Conservation (phyloP, 495 filamentous ascomycete species). For the Aspergillus coremiiformis region DNA sequence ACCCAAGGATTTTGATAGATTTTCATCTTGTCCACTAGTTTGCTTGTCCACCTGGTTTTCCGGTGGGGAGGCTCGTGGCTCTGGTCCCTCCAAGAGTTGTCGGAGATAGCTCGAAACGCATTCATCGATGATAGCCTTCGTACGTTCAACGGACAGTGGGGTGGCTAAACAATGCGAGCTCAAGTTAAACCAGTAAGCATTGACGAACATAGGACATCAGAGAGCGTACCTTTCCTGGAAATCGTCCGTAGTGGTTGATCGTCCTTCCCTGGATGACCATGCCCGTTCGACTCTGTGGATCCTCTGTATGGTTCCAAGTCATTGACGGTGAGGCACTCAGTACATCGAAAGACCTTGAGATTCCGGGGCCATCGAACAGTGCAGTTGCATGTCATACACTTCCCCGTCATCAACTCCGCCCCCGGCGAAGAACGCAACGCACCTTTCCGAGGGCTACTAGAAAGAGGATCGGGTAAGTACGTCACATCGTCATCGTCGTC, state of each 20-base stretch:
- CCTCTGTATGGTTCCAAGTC: slow-evolving; percentile 54
- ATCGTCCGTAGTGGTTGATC: slow-evolving; percentile 10
- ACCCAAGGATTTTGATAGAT: slow-evolving; percentile 1
- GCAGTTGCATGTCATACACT: slow-evolving; percentile 76
- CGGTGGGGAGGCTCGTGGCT: slow-evolving; percentile 9
- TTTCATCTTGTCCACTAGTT: slow-evolving; percentile 8
- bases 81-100: slow-evolving; percentile 20
- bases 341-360: slow-evolving; percentile 71
- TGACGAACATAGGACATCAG: not conserved
- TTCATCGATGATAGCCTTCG: slow-evolving; percentile 44
- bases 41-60: slow-evolving; percentile 10
- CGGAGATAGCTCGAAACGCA: slow-evolving; percentile 49
- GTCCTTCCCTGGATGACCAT: slow-evolving; percentile 11
- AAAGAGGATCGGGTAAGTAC: slow-evolving; percentile 19
- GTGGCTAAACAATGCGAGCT: slow-evolving; percentile 19
- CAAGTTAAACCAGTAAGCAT: not conserved
- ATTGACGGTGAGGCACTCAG: slow-evolving; percentile 80
- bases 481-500: slow-evolving; percentile 36
- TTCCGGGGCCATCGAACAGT: slow-evolving; percentile 76
- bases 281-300: slow-evolving; percentile 10
- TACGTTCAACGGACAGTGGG: slow-evolving; percentile 41
- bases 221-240: slow-evolving; percentile 19
- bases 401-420: slow-evolving; percentile 53
- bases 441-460: slow-evolving; percentile 31
- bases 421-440: slow-evolving; percentile 18